These are phyloP conservation scores for Ettlia oleoabundans DNA, from an alignment of 139 green algal genomes.

Conservation along the genomic window DNA sequence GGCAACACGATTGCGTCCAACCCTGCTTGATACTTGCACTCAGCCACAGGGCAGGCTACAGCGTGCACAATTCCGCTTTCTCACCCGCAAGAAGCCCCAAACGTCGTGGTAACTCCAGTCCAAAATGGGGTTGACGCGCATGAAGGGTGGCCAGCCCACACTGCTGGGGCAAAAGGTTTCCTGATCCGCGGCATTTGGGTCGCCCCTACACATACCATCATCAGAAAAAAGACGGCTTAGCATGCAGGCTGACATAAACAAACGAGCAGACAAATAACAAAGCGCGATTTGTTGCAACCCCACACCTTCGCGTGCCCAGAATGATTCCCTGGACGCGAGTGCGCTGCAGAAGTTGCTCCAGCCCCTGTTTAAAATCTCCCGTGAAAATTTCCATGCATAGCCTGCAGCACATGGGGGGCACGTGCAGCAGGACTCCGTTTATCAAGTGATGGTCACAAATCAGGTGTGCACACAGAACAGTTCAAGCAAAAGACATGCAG, in stretches of 20 bases:
- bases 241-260: no score
- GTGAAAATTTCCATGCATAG: slow-evolving; percentile 60
- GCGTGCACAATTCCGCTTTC: not conserved
- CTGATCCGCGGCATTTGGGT: slow-evolving; percentile 86
- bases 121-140: slow-evolving; percentile 96
- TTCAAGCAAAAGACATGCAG: no score
- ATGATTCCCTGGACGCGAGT: slow-evolving; percentile 75
- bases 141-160: slow-evolving; percentile 94
- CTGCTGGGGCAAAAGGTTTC: slow-evolving; percentile 89
- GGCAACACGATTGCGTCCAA: no score
- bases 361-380: slow-evolving; percentile 77
- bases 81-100: slow-evolving; percentile 85
- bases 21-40: no score
- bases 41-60: no score
- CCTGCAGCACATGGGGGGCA: not conserved
- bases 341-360: slow-evolving; percentile 59
- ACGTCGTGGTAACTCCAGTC: slow-evolving; percentile 94
- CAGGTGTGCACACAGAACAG: no score
- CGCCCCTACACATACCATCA: slow-evolving; percentile 55
- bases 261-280: no score
- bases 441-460: not conserved
- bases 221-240: not conserved
- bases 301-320: slow-evolving; percentile 81
- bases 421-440: not conserved
- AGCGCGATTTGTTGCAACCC: not conserved